phyloP scores from a whole-genome alignment of 179 eudicot genomes.

The Heliamphora pulchella region DNA sequence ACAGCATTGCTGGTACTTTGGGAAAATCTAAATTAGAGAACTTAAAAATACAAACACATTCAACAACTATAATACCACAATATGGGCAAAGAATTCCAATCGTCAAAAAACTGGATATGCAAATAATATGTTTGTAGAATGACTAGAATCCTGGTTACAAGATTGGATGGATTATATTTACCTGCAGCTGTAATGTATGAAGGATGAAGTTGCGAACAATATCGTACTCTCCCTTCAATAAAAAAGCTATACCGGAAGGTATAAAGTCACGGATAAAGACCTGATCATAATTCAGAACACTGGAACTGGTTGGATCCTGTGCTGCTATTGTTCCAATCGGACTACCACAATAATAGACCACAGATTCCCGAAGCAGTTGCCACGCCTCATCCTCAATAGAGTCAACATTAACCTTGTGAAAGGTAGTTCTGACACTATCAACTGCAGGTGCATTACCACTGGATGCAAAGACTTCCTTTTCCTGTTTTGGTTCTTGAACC shows the following conservation, averaged over 20 bases:
- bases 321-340: conserved; percentile 73
- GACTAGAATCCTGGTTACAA: neutral
- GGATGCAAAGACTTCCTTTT: conserved; percentile 11
- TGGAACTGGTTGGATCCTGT: conserved; percentile 43
- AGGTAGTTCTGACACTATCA: conserved; percentile 21
- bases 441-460: conserved; percentile 15
- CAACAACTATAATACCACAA: neutral
- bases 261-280: conserved; percentile 64
- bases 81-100: neutral
- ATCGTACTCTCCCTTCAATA: conserved; percentile 63
- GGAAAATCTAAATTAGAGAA: neutral
- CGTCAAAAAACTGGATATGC: neutral
- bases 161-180: conserved; percentile 15
- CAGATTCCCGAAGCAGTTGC: conserved; percentile 42
- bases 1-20: neutral
- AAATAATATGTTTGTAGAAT: neutral
- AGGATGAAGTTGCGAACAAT: conserved; percentile 67
- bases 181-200: conserved; percentile 75
- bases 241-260: conserved; percentile 64
- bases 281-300: conserved; percentile 38
- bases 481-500: conserved; percentile 14
- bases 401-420: conserved; percentile 17
- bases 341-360: conserved; percentile 51
- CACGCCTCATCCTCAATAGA: conserved; percentile 61
- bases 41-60: neutral